Base-by-base conservation (phyloP, 495 filamentous ascomycete species). In the Neurospora sp. region DNA sequence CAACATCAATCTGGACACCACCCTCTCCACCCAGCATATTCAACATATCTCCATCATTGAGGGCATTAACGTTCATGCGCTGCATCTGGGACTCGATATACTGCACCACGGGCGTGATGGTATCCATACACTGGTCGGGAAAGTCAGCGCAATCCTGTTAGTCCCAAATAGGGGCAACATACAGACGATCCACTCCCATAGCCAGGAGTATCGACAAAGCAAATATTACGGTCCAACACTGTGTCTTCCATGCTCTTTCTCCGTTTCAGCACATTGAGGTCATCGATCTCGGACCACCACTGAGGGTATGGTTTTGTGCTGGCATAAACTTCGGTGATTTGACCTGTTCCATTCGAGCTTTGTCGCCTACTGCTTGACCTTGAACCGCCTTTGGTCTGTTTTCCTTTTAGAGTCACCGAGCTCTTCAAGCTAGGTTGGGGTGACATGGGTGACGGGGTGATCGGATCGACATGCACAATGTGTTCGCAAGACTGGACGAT, bases 401-500 rank as follows among this genome's bases (percentile, higher is more conserved):
- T 65, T 65, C 27, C 53, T 65, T 65, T 65, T 65, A 65, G 22
- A 18, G 53, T 73, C 16, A 70, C 59, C 20, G 77, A 69, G 61
- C 74, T 79, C 74, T 65, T 74, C 71, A 78, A 53, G 38, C 40
- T 38, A 20, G 35, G 78, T 75, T 69, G 75, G 75, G 38, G 71
- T 72, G 35, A 72, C 75, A 81, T 45, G 74, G 74, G 42, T 72
- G 80, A 82, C 12, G 87, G 80, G 7, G 87, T 82, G 40, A 96
- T 84, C 0, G 93, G 89, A 79, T 99, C 96, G 69, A 97, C 92
- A 80, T 99, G 96, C 2, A 98, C 96, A 73, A 99, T 97, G 79
- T 98, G 93, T 77, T 97, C 92, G 78, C 95, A 97, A n/a, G 84
- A 87, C 78, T 98, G 96, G 14, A 97, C 93, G 71, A 99, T 94